phyloP scores from a whole-genome alignment of 1,139 yeast genomes.

The Saccharomyces hybrid region DNA sequence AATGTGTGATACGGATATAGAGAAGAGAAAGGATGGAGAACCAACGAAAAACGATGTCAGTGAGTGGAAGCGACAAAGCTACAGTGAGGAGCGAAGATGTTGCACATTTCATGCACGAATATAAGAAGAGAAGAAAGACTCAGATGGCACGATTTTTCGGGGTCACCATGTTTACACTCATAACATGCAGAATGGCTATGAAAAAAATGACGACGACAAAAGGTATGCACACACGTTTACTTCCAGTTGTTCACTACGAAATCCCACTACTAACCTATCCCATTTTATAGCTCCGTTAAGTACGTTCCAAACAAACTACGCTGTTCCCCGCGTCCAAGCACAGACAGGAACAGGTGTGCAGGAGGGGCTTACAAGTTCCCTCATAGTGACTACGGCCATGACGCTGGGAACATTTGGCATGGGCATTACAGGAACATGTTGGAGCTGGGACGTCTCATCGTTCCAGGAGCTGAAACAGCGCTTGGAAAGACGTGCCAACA shows the following conservation, averaged over 20 bases:
- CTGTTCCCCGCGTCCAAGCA: slow-evolving; percentile 55
- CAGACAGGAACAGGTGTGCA: background rate
- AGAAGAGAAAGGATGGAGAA: background rate
- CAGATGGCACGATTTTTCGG: slow-evolving; percentile 71
- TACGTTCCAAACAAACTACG: background rate
- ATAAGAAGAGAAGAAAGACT: slow-evolving; percentile 50
- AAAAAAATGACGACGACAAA: slow-evolving; percentile 66
- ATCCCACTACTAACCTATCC: background rate
- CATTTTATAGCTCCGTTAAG: background rate
- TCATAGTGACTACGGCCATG: slow-evolving; percentile 45
- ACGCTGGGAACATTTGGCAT: slow-evolving; percentile 68
- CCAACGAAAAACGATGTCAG: background rate
- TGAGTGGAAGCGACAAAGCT: background rate
- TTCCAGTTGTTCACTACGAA: background rate
- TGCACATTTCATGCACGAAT: slow-evolving; percentile 13
- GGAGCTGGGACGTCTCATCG: slow-evolving; percentile 68
- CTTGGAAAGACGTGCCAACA: background rate
- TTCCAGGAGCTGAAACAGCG: slow-evolving; percentile 25
- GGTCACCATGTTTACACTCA: slow-evolving; percentile 62
- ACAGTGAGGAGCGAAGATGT: background rate
- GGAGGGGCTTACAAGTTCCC: background rate
- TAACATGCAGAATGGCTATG: slow-evolving; percentile 67
- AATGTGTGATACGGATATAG: background rate
- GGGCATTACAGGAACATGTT: slow-evolving; percentile 67
- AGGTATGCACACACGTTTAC: slow-evolving; percentile 36